phyloP scores from a whole-genome alignment of 108 stramenopile genomes.

The Schizochytrium sp. region DNA sequence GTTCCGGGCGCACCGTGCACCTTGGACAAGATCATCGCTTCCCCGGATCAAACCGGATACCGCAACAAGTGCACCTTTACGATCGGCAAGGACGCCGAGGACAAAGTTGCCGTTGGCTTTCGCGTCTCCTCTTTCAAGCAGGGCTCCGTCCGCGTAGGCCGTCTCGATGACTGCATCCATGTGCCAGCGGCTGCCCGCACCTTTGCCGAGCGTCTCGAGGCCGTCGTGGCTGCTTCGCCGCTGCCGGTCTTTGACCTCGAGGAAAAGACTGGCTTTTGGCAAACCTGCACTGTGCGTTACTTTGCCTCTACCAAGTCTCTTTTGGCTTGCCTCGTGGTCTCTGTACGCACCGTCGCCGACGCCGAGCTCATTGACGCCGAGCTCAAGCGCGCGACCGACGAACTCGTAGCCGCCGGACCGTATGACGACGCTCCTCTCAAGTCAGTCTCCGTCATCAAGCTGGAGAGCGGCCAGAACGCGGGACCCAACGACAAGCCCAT shows the following conservation, averaged over 20 bases:
- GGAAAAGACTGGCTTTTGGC: slow-evolving; percentile 60
- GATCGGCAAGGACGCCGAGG: slow-evolving; percentile 48
- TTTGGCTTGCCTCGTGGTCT: background rate
- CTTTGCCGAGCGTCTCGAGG: slow-evolving; percentile 55
- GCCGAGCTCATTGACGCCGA: background rate
- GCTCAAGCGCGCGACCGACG: background rate
- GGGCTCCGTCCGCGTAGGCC: slow-evolving; percentile 57
- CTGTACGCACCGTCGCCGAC: background rate
- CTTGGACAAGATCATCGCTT: slow-evolving; percentile 45
- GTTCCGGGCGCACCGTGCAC: background rate
- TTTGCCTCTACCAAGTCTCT: slow-evolving; percentile 38
- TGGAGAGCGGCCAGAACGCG: slow-evolving; percentile 62
- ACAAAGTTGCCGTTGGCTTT: slow-evolving; percentile 54
- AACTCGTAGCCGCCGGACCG: background rate
- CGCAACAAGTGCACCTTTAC: slow-evolving; percentile 86
- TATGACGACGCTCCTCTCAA: background rate
- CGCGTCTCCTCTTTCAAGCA: slow-evolving; percentile 50
- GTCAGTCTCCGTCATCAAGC: slow-evolving; percentile 72
- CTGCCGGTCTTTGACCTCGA: slow-evolving; percentile 60
- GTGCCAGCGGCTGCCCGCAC: slow-evolving; percentile 59
- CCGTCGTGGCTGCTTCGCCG: slow-evolving; percentile 45
- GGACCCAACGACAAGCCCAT: slow-evolving; percentile 64
- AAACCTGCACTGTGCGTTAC: slow-evolving; percentile 59
- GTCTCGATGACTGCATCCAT: slow-evolving; percentile 64
- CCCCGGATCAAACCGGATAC: slow-evolving; percentile 50